These are phyloP conservation scores for Tolypocladium pustulatum DNA, from an alignment of 2,329 filamentous ascomycete genomes.

Conservation along the genomic window DNA sequence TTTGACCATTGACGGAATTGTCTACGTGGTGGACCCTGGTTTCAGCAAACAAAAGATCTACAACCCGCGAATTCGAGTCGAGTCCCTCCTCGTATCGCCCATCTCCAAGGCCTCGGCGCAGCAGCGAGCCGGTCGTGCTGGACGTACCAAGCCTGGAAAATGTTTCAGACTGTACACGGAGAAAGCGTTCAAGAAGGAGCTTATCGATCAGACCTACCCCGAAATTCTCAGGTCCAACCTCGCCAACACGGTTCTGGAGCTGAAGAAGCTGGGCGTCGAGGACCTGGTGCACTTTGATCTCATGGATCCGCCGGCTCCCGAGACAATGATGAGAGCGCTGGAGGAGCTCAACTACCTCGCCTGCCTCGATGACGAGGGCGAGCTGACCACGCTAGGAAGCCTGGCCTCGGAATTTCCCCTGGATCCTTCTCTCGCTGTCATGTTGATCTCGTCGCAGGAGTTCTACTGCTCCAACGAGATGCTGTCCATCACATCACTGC, in stretches of 20 bases:
- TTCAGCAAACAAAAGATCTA: conserved; percentile 99
- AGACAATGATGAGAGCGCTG: conserved; percentile 94
- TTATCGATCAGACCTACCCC: conserved; percentile 94
- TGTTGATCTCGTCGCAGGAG: conserved; percentile 94
- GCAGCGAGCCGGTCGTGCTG: conserved; percentile 95
- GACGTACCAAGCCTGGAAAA: conserved; percentile 96
- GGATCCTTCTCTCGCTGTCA: conserved; percentile 87
- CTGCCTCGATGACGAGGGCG: conserved; percentile 91
- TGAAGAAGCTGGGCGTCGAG: conserved; percentile 94
- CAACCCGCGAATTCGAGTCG: conserved; percentile 91
- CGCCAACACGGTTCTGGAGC: conserved; percentile 85
- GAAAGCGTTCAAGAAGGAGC: conserved; percentile 89
- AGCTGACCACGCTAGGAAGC: conserved; percentile 75
- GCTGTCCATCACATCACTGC: conserved; percentile 81
- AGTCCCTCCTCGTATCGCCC: conserved; percentile 92
- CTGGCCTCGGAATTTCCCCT: conserved; percentile 92
- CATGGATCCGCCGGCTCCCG: conserved; percentile 95
- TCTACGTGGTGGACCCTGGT: conserved; percentile 97
- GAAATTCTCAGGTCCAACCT: conserved; percentile 93
- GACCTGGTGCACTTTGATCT: conserved; percentile 97
- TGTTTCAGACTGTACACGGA: conserved; percentile 97
- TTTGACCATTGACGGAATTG: conserved; percentile 96
- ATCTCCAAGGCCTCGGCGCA: conserved; percentile 97
- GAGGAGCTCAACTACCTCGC: conserved; percentile 97
- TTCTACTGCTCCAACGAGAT: conserved; percentile 99